Conservation (phyloP, 2,329 filamentous ascomycete genomes). For the Fusarium ambrosium region DNA sequence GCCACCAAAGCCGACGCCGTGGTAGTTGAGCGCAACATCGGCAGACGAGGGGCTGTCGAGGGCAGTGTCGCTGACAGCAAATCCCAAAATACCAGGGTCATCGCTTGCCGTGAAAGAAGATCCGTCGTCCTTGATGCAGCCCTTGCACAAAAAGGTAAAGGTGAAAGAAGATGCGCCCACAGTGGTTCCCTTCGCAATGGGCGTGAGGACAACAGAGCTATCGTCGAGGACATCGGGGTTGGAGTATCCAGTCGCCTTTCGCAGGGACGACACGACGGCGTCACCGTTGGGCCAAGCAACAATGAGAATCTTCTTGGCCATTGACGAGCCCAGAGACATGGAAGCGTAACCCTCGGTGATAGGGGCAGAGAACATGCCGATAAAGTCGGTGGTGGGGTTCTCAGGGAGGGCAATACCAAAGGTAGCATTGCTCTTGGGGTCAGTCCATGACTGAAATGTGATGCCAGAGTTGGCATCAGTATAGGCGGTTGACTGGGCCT, state of each 20-base stretch:
- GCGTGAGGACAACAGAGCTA: conserved; percentile 60
- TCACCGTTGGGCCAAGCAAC: conserved; percentile 69
- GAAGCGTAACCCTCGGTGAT: conserved; percentile 65
- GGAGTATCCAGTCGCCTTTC: conserved; percentile 70
- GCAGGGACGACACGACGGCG: conserved; percentile 69
- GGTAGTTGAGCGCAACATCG: conserved; percentile 53
- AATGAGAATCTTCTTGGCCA: conserved; percentile 71
- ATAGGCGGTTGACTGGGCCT: conserved; percentile 48
- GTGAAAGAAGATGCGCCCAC: conserved; percentile 71
- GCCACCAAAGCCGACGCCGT: conserved; percentile 63
- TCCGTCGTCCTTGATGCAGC: conserved; percentile 66
- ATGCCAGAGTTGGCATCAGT: conserved; percentile 65
- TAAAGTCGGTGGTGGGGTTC: conserved; percentile 68
- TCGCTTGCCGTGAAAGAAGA: conserved; percentile 58
- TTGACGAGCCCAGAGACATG: conserved; percentile 67
- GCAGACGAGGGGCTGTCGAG: conserved; percentile 53
- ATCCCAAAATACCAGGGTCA: conserved; percentile 65
- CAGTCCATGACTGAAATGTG: conserved; percentile 64
- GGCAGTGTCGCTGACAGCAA: conserved; percentile 64
- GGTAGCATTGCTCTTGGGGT: conserved; percentile 60
- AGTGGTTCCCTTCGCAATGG: conserved; percentile 71
- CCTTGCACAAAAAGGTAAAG: conserved; percentile 75
- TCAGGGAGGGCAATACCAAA: conserved; percentile 69
- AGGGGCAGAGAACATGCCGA: conserved; percentile 67
- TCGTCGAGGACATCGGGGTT: conserved; percentile 72